Percentiles rank a stretch among this genome's conserved stretches.
These are phyloP conservation scores for Bruguiera parviflora DNA, from an alignment of 345 rosid species.

Conservation along the genomic window DNA sequence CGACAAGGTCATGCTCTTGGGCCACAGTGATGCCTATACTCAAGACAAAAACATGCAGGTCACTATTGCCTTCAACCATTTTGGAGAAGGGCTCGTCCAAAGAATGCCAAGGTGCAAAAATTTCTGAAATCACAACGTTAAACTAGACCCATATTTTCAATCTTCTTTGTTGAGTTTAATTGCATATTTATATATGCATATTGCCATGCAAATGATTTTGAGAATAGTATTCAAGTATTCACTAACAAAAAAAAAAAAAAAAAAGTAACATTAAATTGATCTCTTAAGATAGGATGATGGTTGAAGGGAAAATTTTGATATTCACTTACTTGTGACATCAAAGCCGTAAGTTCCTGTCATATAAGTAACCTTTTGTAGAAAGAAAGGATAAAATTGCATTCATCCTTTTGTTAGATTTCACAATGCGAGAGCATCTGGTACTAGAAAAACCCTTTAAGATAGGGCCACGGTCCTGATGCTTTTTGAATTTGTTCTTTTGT, in stretches of 20 bases:
- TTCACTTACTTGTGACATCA: too few species aligned
- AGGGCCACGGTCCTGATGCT: not conserved
- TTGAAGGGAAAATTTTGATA: too few species aligned
- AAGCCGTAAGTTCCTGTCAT: too few species aligned
- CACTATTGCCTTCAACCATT: constrained; percentile 34
- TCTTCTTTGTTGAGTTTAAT: too few species aligned
- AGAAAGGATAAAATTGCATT: too few species aligned
- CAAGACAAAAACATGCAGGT: constrained; percentile 31
- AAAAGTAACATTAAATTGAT: too few species aligned
- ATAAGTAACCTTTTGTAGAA: too few species aligned
- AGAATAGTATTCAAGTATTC: not conserved
- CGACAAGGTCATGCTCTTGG: constrained; percentile 32
- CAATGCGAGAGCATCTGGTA: too few species aligned
- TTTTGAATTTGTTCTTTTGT: not conserved
- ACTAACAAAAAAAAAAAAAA: not conserved
- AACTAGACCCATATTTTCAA: not conserved
- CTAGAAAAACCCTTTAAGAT: too few species aligned
- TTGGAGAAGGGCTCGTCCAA: constrained; percentile 35
- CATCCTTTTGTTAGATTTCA: too few species aligned
- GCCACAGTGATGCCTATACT: constrained; percentile 24
- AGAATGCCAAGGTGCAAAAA: constrained; percentile 28
- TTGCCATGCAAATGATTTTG: not conserved
- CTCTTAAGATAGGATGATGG: too few species aligned
- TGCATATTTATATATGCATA: not conserved
- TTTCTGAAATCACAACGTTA: not conserved